Conservation (phyloP, 2,329 filamentous ascomycete genomes). For the Paracorniculantispora psalliotae region DNA sequence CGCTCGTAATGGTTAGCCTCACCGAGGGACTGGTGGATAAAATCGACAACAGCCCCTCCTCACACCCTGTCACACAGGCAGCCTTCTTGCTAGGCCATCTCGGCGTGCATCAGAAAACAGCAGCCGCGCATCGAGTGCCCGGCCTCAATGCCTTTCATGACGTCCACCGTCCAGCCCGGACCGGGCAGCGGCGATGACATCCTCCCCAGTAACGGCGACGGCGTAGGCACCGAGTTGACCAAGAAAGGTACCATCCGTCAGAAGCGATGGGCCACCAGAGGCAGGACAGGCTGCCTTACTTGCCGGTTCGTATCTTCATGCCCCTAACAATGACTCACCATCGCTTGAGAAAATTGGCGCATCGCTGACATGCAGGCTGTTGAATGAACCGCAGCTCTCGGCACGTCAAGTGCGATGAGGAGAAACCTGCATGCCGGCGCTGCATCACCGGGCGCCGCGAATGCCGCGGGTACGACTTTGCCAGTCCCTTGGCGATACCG, state of each 20-base stretch:
- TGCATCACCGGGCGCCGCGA: not conserved
- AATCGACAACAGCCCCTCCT: not conserved
- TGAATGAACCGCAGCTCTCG: not conserved
- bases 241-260: conserved; percentile 3
- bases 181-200: not conserved
- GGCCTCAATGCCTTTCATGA: not conserved
- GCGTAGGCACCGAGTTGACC: conserved; percentile 4
- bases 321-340: not conserved
- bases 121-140: not conserved
- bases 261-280: conserved; percentile 4
- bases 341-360: too few species aligned
- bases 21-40: not conserved
- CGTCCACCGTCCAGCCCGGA: too few species aligned
- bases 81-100: too few species aligned
- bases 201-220: not conserved
- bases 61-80: too few species aligned
- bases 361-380: not conserved
- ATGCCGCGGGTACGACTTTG: conserved; percentile 3
- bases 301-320: not conserved
- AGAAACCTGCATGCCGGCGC: not conserved
- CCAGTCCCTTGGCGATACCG: not conserved
- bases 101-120: not conserved
- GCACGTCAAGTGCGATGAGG: conserved; percentile 1
- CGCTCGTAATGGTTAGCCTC: too few species aligned
- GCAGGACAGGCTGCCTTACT: conserved; percentile 4